A percentile compares a stretch with the other conserved stretches of the same genome.
These are phyloP conservation scores for Fomitopsis schrenkii DNA, from an alignment of 1,284 basidiomycete species.

Conservation along the genomic window DNA sequence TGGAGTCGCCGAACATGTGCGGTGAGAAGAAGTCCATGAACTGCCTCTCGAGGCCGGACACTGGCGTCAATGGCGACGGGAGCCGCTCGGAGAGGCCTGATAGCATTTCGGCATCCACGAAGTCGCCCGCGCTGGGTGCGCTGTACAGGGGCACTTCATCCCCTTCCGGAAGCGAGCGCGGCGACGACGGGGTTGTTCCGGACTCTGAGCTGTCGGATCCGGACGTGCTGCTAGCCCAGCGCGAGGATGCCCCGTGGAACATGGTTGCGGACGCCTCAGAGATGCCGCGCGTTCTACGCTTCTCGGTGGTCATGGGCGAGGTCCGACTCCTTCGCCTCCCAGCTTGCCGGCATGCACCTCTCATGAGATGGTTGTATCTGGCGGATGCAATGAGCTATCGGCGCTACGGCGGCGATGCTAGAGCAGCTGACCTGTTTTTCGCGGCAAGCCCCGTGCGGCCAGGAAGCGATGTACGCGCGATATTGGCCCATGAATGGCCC, in stretches of 20 bases:
- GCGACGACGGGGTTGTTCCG: background rate
- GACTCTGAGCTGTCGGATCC: background rate
- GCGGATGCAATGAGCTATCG: background rate
- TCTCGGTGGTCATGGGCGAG: constrained; percentile 11
- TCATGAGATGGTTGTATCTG: constrained; percentile 20
- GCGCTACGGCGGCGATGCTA: background rate
- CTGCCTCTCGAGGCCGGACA: constrained; percentile 10
- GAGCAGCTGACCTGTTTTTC: constrained; percentile 45
- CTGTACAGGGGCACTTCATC: constrained; percentile 7
- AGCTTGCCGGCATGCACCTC: constrained; percentile 14
- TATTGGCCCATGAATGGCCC: constrained; percentile 56
- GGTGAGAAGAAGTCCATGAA: constrained; percentile 14
- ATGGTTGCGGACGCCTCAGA: constrained; percentile 2
- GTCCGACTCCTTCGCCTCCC: constrained; percentile 10
- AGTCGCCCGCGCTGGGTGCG: constrained; percentile 1
- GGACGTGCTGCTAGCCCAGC: background rate
- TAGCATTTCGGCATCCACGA: background rate
- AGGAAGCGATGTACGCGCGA: constrained; percentile 53
- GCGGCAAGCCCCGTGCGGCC: constrained; percentile 52
- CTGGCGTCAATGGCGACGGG: constrained; percentile 5
- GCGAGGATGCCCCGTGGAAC: background rate
- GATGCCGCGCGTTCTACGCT: constrained; percentile 11
- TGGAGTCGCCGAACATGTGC: constrained; percentile 9
- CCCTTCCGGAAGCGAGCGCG: constrained; percentile 2
- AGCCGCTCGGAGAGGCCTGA: constrained; percentile 6